Evolutionary conservation across 1,139 yeast genomes (phyloP).

Genomic region (Geotrichum klebahnii): DNA sequence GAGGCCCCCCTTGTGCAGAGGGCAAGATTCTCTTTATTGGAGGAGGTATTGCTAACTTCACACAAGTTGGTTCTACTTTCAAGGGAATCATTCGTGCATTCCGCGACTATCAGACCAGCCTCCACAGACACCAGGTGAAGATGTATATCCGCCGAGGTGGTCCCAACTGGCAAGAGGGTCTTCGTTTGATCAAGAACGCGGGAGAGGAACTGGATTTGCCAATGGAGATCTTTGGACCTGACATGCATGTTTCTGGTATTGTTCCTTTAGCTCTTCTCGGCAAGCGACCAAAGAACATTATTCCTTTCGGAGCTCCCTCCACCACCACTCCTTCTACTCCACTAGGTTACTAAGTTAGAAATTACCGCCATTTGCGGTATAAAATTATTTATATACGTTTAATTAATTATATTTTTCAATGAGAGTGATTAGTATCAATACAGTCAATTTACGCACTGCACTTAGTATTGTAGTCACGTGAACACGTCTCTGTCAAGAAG

Average conservation of each 20-base stretch:
- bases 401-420: too few relatives aligned
- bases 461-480: too few relatives aligned
- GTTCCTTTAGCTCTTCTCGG: constrained; percentile 44
- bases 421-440: too few relatives aligned
- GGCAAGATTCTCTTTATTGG: constrained; percentile 47
- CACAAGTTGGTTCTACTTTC: constrained; percentile 48
- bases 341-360: constrained; percentile 25
- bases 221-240: constrained; percentile 50
- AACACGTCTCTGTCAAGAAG: too few relatives aligned
- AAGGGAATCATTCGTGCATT: constrained; percentile 49
- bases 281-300: constrained; percentile 42
- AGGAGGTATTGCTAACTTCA: constrained; percentile 49
- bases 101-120: constrained; percentile 41
- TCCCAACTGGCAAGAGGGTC: constrained; percentile 50
- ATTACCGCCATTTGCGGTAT: too few relatives aligned
- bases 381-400: too few relatives aligned
- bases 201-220: constrained; percentile 47
- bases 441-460: too few relatives aligned
- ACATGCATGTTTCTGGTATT: constrained; percentile 48
- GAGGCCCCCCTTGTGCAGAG: constrained; percentile 41
- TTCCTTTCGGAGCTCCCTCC: constrained; percentile 40
- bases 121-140: constrained; percentile 43
- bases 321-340: constrained; percentile 37
- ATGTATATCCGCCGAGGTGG: constrained; percentile 48
- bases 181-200: constrained; percentile 44